Base-by-base conservation (phyloP, 1,284 basidiomycete species). In the Erythrobasidium hasegawianum region DNA sequence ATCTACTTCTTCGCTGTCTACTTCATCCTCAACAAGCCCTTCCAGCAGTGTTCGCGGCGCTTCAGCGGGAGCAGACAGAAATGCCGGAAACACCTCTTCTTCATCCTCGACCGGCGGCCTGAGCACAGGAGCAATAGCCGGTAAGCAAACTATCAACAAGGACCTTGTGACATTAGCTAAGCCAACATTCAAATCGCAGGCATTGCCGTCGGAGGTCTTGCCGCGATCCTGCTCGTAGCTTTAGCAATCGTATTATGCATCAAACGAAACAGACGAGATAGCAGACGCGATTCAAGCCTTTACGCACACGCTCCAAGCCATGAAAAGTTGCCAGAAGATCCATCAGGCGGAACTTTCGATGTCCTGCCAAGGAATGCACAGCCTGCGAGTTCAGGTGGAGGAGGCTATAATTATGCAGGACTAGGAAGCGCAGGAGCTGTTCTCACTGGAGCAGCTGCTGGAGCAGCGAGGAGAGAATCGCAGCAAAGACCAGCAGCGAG, bases 151-250 rank as follows among this genome's bases (percentile, higher is more conserved):
- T 18, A 5, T 45, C 38, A 40, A 41, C 41, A 40, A 24, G n/a
- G n/a, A 41, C 39, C 22, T n/a, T 27, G 29, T n/a, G 29, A 16
- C 24, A 9, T 24, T 26, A 24, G 27, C 29, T 39, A 38, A 9
- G 16, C 41, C 40, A 41, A 47, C 38, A 26, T 33, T 47, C 20
- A 9, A 9, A 8, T 29, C 10, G 27, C 54, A 64, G 61, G 61
- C 53, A 64, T 64, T 10, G 61, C 54, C 29, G 54, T 64, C 14
- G 61, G 61, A 7, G 61, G 52, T 33, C 29, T 64, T 20, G 61
- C 61, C 29, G 54, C 54, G 1, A 54, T 53, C 20, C 8, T 64
- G 14, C 18, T 64, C 16, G 39, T 57, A 13, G 61, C 41, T 3
- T 47, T 64, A 13, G 40, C 49, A 41, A 53, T 33, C 18, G 53